phyloP scores from a whole-genome alignment of 2,329 filamentous ascomycete species.

The Rhytidhysteron rufulum region DNA sequence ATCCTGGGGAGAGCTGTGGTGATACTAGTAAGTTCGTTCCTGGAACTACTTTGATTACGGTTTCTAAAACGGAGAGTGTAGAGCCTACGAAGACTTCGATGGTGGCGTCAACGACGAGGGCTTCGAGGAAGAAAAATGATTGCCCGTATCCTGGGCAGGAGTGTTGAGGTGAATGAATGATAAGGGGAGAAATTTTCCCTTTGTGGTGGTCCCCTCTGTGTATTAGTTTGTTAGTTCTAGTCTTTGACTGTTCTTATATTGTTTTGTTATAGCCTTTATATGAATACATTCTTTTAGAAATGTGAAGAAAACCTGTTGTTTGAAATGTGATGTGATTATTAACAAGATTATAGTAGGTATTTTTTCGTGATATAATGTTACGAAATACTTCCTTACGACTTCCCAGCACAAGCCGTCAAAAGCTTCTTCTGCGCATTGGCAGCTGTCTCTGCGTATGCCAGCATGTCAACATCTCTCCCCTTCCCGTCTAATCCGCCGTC shows the following conservation, averaged over 20 bases:
- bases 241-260: too few species aligned
- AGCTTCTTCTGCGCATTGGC: constrained; percentile 46
- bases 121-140: neutral
- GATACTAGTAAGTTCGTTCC: constrained; percentile 12
- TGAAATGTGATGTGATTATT: too few species aligned
- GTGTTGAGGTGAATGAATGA: too few species aligned
- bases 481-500: constrained; percentile 56
- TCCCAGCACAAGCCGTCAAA: constrained; percentile 22
- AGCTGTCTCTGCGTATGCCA: constrained; percentile 49
- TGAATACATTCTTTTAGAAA: too few species aligned
- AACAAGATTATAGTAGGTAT: too few species aligned
- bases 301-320: too few species aligned
- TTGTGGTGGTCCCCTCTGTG: too few species aligned
- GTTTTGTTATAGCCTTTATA: too few species aligned
- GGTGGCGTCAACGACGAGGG: constrained; percentile 3
- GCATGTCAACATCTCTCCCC: constrained; percentile 49
- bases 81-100: neutral
- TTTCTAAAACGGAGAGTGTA: neutral
- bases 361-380: too few species aligned
- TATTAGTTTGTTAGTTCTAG: too few species aligned
- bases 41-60: constrained; percentile 6
- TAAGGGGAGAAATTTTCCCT: too few species aligned
- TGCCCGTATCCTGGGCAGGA: constrained; percentile 17
- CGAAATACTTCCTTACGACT: neutral
- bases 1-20: constrained; percentile 20